Evolutionary conservation across 352 stramenopile genomes (phyloP), one percentile per base, ranked within the genome.

Genomic region (Hyaloperonospora brassicae): DNA sequence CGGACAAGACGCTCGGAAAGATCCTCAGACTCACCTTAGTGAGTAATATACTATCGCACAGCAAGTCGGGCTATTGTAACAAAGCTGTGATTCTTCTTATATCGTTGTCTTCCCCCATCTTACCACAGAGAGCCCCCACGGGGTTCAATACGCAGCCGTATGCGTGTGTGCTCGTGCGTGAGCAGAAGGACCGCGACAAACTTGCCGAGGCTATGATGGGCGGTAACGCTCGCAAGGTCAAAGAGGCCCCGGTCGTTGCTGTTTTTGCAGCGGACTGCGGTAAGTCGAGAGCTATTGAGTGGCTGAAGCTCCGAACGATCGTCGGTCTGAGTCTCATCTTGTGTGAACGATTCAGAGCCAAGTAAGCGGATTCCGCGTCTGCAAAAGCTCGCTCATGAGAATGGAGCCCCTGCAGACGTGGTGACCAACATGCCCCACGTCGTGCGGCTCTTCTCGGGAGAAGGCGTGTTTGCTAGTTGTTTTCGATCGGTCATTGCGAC

Each of bases 71-170:
- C 12, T 17, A 52, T 17, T 14, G 45, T 17, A 30, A 27, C 6
- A 5, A 27, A 46, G 4, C 27, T 34, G 0, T 34, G 9, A 44
- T 44, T 22, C 8, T 14, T 8, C 39, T 17, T 17, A 17, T 17
- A 17, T 44, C 5, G 17, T 11, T 22, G 22, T 14, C 2, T n/a
- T 44, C 12, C 13, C 17, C 0, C 13, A 35, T 30, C 11, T 23
- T 48, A 13, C 2, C 11, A 23, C 44, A 89, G 79, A 68, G 76
- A 47, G 79, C 80, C 2, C 84, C 84, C 0, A 87, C 66, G n/a
- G 73, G 79, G 5, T 91, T 93, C 57, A 95, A 95, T 54, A 78
- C 69, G 41, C 76, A 89, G 58, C 80, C 82, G 36, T 95, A 89
- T 51, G 78, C 80, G 0, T 86, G 76, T 14, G 70, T 95, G 17